A percentile compares a stretch with the other conserved stretches of the same genome.
Evolutionary conservation across 257 asterid genomes (phyloP).

Genomic region (Leptodermis oblonga): DNA sequence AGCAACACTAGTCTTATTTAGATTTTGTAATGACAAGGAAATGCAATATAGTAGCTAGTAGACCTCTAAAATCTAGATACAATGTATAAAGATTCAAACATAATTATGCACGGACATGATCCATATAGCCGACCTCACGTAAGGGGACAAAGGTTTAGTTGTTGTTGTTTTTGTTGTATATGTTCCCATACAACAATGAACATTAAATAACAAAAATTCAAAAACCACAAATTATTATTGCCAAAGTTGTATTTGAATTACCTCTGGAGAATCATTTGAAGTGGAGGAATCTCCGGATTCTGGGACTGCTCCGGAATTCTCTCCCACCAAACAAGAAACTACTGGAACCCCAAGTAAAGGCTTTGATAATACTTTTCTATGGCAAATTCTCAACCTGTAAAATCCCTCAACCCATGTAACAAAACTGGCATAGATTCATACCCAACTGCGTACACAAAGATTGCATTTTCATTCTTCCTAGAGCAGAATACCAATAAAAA

Average conservation of each 20-base stretch:
- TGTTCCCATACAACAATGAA: background rate
- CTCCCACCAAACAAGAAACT: conserved; percentile 47
- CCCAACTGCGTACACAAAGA: background rate
- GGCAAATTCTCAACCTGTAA: conserved; percentile 44
- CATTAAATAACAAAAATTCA: background rate
- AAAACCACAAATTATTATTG: background rate
- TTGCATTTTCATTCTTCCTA: background rate
- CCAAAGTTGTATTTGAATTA: conserved; percentile 1
- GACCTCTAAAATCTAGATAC: background rate
- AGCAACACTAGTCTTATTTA: background rate
- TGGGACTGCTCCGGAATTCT: conserved; percentile 27
- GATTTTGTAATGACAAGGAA: background rate
- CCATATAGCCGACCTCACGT: no score
- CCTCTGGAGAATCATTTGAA: conserved; percentile 46
- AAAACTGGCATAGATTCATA: background rate
- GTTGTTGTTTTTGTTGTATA: no score
- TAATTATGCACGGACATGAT: no score
- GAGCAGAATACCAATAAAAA: background rate
- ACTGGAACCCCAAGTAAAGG: conserved; percentile 28
- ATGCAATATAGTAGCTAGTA: background rate
- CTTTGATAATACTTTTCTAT: conserved; percentile 22
- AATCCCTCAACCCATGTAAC: background rate
- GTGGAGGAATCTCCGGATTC: conserved; percentile 30
- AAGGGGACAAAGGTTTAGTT: no score
- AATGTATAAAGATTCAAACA: background rate